phyloP scores from a whole-genome alignment of 352 stramenopile species.

The Halophytophthora polymorphica region DNA sequence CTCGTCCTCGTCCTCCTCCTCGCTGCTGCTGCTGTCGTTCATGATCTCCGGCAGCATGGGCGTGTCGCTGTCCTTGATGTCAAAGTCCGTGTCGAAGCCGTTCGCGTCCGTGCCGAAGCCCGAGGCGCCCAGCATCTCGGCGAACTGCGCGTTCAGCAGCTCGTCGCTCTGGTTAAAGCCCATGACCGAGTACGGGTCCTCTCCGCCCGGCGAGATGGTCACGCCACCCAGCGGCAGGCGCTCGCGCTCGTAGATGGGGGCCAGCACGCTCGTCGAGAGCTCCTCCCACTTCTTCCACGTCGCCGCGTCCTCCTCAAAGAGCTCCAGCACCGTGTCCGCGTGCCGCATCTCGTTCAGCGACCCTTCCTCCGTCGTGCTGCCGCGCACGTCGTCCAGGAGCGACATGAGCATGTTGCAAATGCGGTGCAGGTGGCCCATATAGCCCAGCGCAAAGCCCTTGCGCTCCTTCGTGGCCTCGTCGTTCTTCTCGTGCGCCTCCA shows the following conservation, averaged over 20 bases:
- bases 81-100: conserved; percentile 74
- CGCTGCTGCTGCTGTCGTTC: conserved; percentile 86
- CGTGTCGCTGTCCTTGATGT: conserved; percentile 66
- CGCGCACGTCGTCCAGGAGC: conserved; percentile 70
- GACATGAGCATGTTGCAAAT: conserved; percentile 88
- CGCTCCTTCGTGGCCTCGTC: conserved; percentile 50
- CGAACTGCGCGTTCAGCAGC: conserved; percentile 79
- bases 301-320: conserved; percentile 73
- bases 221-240: conserved; percentile 71
- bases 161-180: conserved; percentile 72
- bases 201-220: conserved; percentile 41
- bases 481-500: conserved; percentile 80
- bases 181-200: conserved; percentile 77
- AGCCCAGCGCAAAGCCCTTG: conserved; percentile 76
- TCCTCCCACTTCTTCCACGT: conserved; percentile 82
- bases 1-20: conserved; percentile 79
- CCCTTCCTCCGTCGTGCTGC: conserved; percentile 51
- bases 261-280: conserved; percentile 60
- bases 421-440: conserved; percentile 75
- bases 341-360: conserved; percentile 86
- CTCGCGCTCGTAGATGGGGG: conserved; percentile 77
- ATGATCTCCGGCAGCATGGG: conserved; percentile 82
- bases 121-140: conserved; percentile 75
- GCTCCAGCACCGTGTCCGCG: conserved; percentile 72
- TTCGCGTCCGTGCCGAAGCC: conserved; percentile 51